phyloP scores from a whole-genome alignment of 257 asterid genomes.

The Solanum lycopersicoides region DNA sequence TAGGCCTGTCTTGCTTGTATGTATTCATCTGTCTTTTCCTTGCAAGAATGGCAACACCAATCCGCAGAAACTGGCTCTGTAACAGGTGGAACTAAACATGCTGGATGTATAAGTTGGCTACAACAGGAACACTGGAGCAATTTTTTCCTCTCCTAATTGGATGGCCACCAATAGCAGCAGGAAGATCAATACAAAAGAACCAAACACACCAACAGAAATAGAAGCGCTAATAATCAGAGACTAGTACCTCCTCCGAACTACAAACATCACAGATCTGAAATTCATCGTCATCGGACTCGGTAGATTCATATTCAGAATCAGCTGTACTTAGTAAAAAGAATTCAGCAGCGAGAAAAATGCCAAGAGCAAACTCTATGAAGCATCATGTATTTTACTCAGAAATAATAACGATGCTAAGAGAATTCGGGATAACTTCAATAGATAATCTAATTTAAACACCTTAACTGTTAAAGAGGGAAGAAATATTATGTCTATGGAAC shows the following conservation, averaged over 20 bases:
- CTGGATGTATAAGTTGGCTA: conserved; percentile 73
- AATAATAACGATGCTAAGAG: neutral
- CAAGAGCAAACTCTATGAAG: neutral
- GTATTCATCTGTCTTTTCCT: conserved; percentile 84
- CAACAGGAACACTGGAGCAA: conserved; percentile 92
- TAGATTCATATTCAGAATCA: conserved; percentile 50
- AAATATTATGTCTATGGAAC: neutral
- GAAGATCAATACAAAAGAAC: neutral
- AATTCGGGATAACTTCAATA: neutral
- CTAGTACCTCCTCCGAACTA: conserved; percentile 73
- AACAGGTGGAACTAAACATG: conserved; percentile 83
- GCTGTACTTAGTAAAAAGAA: conserved; percentile 39
- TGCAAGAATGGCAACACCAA: conserved; percentile 93
- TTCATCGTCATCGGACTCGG: conserved; percentile 90
- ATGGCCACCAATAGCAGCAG: neutral
- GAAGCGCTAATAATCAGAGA: neutral
- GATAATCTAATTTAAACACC: neutral
- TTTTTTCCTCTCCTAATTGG: conserved; percentile 76
- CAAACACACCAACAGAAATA: neutral
- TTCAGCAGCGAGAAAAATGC: neutral
- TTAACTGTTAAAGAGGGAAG: neutral
- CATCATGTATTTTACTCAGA: neutral
- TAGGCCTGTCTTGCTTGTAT: conserved; percentile 68
- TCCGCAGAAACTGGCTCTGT: conserved; percentile 47
- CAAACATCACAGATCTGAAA: conserved; percentile 89